Percentiles rank a stretch among this genome's conserved stretches.
These are phyloP conservation scores for Penicillium daleae DNA, from an alignment of 495 filamentous ascomycete species.

Conservation along the genomic window DNA sequence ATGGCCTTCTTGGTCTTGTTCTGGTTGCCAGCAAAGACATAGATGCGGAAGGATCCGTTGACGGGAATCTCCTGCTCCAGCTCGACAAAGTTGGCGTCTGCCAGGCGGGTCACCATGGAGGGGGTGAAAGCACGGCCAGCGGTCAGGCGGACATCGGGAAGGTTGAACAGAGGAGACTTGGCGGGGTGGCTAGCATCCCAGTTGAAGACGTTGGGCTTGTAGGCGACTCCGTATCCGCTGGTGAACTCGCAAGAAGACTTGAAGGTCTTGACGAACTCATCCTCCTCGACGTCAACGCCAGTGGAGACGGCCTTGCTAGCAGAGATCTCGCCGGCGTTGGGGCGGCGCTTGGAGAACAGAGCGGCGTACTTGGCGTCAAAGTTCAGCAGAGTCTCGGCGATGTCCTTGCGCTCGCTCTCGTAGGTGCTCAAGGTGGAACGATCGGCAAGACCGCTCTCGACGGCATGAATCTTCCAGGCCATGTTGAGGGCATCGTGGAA, in stretches of 20 bases:
- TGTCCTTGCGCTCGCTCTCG: conserved; percentile 68
- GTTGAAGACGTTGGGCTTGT: conserved; percentile 67
- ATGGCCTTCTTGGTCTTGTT: conserved; percentile 62
- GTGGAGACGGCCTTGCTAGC: conserved; percentile 42
- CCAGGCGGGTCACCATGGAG: conserved; percentile 77
- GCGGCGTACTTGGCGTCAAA: conserved; percentile 72
- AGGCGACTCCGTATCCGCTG: conserved; percentile 66
- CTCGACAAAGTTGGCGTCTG: conserved; percentile 83
- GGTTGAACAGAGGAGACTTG: conserved; percentile 67
- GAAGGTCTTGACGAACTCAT: conserved; percentile 67
- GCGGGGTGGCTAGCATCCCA: conserved; percentile 74
- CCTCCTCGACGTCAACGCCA: conserved; percentile 45
- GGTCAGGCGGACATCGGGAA: conserved; percentile 61
- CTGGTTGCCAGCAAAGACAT: conserved; percentile 77
- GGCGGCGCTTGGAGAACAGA: conserved; percentile 64
- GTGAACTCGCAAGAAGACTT: conserved; percentile 69
- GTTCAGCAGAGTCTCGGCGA: conserved; percentile 70
- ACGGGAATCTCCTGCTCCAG: conserved; percentile 86
- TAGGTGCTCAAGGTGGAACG: conserved; percentile 70
- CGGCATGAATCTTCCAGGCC: conserved; percentile 78
- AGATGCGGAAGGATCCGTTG: conserved; percentile 86
- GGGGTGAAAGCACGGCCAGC: conserved; percentile 75
- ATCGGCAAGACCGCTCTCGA: conserved; percentile 64
- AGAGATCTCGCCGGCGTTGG: conserved; percentile 58
- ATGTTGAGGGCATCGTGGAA: conserved; percentile 68